phyloP scores from a whole-genome alignment of 148 eudicot species.

The Heliosperma pusillum region DNA sequence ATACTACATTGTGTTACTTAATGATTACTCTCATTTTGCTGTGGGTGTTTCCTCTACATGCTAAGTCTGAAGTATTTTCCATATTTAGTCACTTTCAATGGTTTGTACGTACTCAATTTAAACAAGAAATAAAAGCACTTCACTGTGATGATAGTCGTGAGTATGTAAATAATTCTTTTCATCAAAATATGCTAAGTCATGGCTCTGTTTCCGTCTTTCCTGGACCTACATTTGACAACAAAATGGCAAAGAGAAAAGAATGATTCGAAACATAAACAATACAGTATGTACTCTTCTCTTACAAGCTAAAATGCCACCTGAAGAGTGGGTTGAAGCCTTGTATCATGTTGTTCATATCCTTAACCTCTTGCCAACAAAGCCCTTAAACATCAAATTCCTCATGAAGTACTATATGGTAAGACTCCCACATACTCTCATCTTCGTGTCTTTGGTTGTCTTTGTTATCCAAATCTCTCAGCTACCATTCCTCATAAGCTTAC shows the following conservation, averaged over 20 bases:
- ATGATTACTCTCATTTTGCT: no score
- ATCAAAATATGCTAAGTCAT: neutral
- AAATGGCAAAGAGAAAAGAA: slow-evolving; percentile 10
- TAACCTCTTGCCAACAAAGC: neutral
- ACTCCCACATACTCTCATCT: neutral
- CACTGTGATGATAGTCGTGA: slow-evolving; percentile 15
- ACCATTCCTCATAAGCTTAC: neutral
- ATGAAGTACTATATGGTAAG: neutral
- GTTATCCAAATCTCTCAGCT: no score
- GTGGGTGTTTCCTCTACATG: no score
- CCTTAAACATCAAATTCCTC: neutral
- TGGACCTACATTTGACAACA: slow-evolving; percentile 5
- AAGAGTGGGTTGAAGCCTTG: slow-evolving; percentile 5
- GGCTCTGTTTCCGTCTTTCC: neutral
- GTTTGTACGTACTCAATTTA: neutral
- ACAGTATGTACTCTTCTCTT: neutral
- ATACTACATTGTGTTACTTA: no score
- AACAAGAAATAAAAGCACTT: neutral
- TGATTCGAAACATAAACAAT: neutral
- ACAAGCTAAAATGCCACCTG: neutral
- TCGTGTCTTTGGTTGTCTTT: neutral
- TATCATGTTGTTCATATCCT: neutral
- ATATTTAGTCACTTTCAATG: neutral
- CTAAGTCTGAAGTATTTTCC: neutral
- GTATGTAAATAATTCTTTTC: neutral